Conservation (phyloP, 2,329 filamentous ascomycete genomes). For the Huntiella decipiens region DNA sequence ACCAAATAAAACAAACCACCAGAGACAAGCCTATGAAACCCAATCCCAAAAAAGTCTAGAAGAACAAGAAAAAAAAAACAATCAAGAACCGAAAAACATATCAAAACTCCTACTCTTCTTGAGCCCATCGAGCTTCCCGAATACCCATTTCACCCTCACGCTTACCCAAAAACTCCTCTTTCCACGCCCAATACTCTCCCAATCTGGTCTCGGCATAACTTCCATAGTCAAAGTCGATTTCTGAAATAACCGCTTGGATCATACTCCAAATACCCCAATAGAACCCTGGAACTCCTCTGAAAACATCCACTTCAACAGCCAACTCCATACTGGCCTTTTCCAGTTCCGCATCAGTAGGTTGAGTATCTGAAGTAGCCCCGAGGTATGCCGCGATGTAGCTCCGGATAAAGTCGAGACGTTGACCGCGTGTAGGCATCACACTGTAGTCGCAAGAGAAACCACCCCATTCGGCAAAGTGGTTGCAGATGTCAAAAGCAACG, state of each 20-base stretch:
- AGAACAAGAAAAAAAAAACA: background rate
- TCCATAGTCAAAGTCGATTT: constrained; percentile 94
- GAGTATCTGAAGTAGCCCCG: constrained; percentile 21
- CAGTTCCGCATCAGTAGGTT: constrained; percentile 21
- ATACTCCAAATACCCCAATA: constrained; percentile 87
- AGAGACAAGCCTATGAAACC: background rate
- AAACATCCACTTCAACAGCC: constrained; percentile 65
- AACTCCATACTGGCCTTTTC: constrained; percentile 49
- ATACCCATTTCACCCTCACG: constrained; percentile 48
- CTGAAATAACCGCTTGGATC: constrained; percentile 83
- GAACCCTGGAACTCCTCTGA: constrained; percentile 77
- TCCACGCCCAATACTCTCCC: constrained; percentile 87
- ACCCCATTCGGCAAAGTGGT: constrained; percentile 97
- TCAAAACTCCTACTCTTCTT: constrained; percentile 19
- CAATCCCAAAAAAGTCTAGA: background rate
- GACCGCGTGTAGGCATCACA: constrained; percentile 57
- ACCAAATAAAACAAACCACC: too few relatives aligned
- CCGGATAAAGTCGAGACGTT: constrained; percentile 62
- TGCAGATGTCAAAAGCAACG: constrained; percentile 87
- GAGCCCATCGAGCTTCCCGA: constrained; percentile 64
- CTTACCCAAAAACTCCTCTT: constrained; percentile 49
- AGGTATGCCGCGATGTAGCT: constrained; percentile 69
- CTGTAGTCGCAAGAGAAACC: constrained; percentile 88
- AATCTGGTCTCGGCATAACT: constrained; percentile 72
- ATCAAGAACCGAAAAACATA: background rate